A percentile compares a stretch with the other conserved stretches of the same genome.
phyloP scores from a whole-genome alignment of 1,139 yeast species.

The Geotrichum klebahnii region DNA sequence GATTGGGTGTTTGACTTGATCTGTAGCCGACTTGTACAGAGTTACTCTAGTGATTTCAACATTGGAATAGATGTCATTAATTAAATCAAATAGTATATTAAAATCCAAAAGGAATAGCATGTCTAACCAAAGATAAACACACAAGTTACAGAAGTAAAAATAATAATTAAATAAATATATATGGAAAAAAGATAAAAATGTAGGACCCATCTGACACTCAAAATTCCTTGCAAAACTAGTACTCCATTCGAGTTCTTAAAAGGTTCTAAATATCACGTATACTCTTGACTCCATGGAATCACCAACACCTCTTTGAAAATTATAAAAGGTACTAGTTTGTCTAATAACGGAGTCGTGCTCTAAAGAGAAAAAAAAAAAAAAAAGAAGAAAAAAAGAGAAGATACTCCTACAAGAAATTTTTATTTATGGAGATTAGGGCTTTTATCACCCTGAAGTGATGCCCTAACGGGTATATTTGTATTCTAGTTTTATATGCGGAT shows the following conservation, averaged over 20 bases:
- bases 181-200: slow-evolving; percentile 32
- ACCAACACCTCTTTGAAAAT: slow-evolving; percentile 25
- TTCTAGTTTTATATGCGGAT: too few relatives aligned
- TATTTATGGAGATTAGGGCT: not conserved
- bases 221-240: slow-evolving; percentile 42
- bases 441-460: not conserved
- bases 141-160: not conserved
- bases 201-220: slow-evolving; percentile 59
- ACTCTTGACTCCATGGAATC: slow-evolving; percentile 48
- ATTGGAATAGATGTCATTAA: too few relatives aligned
- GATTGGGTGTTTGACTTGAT: too few relatives aligned
- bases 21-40: too few relatives aligned
- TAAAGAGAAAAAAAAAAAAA: slow-evolving; percentile 3
- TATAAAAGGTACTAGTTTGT: slow-evolving; percentile 25
- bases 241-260: slow-evolving; percentile 58
- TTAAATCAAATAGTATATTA: too few relatives aligned
- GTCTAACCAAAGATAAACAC: not conserved
- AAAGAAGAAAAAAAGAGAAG: not conserved
- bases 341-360: slow-evolving; percentile 23
- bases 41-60: too few relatives aligned
- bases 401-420: not conserved
- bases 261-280: slow-evolving; percentile 36
- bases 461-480: not conserved
- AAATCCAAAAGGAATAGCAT: too few relatives aligned
- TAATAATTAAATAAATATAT: not conserved